Evolutionary conservation across 345 rosid genomes (phyloP), one percentile per base, ranked within the genome.

Genomic region (Populus nigra): DNA sequence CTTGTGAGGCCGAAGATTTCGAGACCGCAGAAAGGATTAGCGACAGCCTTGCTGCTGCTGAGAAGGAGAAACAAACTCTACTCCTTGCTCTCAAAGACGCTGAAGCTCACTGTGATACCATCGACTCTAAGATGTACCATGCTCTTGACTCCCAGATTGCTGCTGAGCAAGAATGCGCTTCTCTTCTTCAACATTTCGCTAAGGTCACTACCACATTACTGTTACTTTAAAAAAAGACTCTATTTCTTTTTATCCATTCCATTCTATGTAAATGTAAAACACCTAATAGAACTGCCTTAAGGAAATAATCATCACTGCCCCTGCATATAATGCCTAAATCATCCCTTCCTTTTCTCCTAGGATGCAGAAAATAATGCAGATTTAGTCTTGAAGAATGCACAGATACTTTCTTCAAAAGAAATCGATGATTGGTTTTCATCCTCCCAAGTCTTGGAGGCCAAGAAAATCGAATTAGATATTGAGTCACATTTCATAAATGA

Each of bases 1-100:
- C 94, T 9, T 91, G 94, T 65, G 98, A 94, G 74, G 83, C 94
- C 0, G 98, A 94, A 84, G 97, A 94, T 84, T 94, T 94, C 36
- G 97, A 91, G 71, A 86, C 85, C 10, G 98, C 96, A 5, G 91
- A 94, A 82, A 88, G 81, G 78, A 85, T 94, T 79, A 94, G 97
- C 67, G 91, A 94, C 68, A 81, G 86, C 78, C 88, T 94, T 45
- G 94, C 91, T 7, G 77, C 82, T 62, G 83, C 87, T 29, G 98
- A 91, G 53, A 84, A 82, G 68, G 84, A 84, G 65, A 90, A 78
- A 80, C 89, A 78, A 27, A 77, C 88, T 77, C 85, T 91, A 16
- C 79, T 85, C 69, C 23, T 74, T 76, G 79, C 86, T 70, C 88
- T 91, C 23, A 89, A 88, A 78, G 92, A 89, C 35, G 88, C 90